These are phyloP conservation scores for Penicillium concentricum DNA, from an alignment of 2,329 filamentous ascomycete genomes.

Conservation along the genomic window DNA sequence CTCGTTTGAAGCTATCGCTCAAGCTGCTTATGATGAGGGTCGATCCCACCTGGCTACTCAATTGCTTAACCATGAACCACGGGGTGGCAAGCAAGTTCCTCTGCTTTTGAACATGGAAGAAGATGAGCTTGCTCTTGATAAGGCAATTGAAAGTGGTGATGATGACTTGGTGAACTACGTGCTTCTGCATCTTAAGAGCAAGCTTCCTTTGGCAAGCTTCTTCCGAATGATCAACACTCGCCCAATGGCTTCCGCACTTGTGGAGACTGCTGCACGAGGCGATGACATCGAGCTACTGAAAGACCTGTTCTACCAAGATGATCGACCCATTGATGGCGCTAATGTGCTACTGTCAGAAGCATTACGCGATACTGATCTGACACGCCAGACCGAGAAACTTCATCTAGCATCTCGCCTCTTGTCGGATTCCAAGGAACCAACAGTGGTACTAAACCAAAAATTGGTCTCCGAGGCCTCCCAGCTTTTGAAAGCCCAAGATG, in stretches of 20 bases:
- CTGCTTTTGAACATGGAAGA: slow-evolving; percentile 93
- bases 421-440: slow-evolving; percentile 75
- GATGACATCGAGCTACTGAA: slow-evolving; percentile 83
- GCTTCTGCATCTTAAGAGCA: slow-evolving; percentile 81
- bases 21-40: slow-evolving; percentile 91
- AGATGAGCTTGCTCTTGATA: slow-evolving; percentile 90
- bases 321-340: slow-evolving; percentile 82
- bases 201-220: slow-evolving; percentile 84
- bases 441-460: slow-evolving; percentile 64
- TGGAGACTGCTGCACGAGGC: slow-evolving; percentile 77
- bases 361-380: slow-evolving; percentile 67
- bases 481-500: slow-evolving; percentile 81
- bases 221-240: slow-evolving; percentile 87
- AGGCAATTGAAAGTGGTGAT: slow-evolving; percentile 92
- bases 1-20: slow-evolving; percentile 91
- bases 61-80: slow-evolving; percentile 87
- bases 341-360: slow-evolving; percentile 85
- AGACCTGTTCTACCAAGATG: slow-evolving; percentile 96
- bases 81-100: slow-evolving; percentile 93
- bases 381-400: slow-evolving; percentile 77
- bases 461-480: slow-evolving; percentile 76
- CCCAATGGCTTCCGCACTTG: slow-evolving; percentile 81
- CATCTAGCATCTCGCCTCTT: slow-evolving; percentile 82
- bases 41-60: slow-evolving; percentile 84
- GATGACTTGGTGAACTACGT: slow-evolving; percentile 91